Evolutionary conservation across 768 basidiomycete species (phyloP), one percentile per base, ranked within the genome.

Genomic region (Lactifluus hygrophoroides): DNA sequence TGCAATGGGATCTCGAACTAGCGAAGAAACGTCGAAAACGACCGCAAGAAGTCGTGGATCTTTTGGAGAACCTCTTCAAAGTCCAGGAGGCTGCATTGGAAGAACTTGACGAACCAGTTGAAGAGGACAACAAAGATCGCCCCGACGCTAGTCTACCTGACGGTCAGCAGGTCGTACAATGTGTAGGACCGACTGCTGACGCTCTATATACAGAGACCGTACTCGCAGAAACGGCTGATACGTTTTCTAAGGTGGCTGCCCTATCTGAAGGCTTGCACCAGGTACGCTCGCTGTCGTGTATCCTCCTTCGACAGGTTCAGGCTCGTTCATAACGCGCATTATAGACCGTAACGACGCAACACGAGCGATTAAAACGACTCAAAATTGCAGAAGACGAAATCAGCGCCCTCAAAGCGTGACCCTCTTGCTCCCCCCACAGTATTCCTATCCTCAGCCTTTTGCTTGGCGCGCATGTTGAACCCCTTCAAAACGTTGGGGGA

Each of bases 1-100:
- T 91, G 51, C 79, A 85, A 62, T 90, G 83, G 83, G 84, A 91
- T 66, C 82, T 80, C 60, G 78, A 84, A 56, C 78, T 89, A 38
- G 84, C 86, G 23, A 79, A 80, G 49, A 80, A 80, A 57, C 78
- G 91, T 46, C 82, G 86, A 48, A 80, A 74, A 9, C 72, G 76
- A 42, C 92, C 91, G 0, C 66, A 63, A 19, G 77, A 83, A 56
- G 75, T 86, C 17, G 76, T 79, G 57, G 58, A 65, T 7, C 53
- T 75, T 32, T 65, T 82, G 54, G 62, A 67, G 37, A 73, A 78
- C 47, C 69, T 75, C 40, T 60, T 77, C 38, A 67, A 66, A 27
- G 69, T 69, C 48, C 75, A 76, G 61, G 67, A 66, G 5, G 65
- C 56, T 6, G 66, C 65, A 23, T 70, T 73, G 28, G 58, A 65